Percentiles rank a stretch among this genome's conserved stretches.
phyloP scores from a whole-genome alignment of 148 eudicot species.

The Selenicereus undatus region DNA sequence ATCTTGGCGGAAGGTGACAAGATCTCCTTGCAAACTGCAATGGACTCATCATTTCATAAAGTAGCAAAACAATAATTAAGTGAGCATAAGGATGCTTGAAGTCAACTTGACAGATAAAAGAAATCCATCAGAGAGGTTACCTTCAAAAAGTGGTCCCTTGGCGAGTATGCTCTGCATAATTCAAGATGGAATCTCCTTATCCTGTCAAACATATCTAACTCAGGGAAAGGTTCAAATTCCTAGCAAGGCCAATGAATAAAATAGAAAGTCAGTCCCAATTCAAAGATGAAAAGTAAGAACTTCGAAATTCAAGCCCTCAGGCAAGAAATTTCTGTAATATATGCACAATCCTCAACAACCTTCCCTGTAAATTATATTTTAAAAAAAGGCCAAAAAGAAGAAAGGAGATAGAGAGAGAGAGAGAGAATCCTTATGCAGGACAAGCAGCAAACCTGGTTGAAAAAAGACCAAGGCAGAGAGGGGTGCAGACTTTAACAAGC shows the following conservation, averaged over 20 bases:
- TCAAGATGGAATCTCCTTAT: conserved; percentile 61
- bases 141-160: conserved; percentile 72
- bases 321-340: neutral
- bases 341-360: neutral
- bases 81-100: conserved; percentile 13
- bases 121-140: conserved; percentile 25
- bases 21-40: conserved; percentile 86
- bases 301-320: neutral
- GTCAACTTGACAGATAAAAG: neutral
- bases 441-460: neutral
- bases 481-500: neutral
- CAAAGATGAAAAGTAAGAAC: neutral
- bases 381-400: neutral
- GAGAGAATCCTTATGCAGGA: neutral
- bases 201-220: conserved; percentile 51
- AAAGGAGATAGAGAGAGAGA: no score
- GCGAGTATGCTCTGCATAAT: conserved; percentile 62
- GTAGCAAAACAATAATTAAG: neutral
- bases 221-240: conserved; percentile 94
- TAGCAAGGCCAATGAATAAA: conserved; percentile 18
- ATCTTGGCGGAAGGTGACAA: conserved; percentile 67
- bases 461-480: neutral
- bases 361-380: neutral
- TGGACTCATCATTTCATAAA: conserved; percentile 16
- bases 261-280: neutral